These are phyloP conservation scores for Dittrichia graveolens DNA, from an alignment of 129 eudicot species.

Conservation along the genomic window DNA sequence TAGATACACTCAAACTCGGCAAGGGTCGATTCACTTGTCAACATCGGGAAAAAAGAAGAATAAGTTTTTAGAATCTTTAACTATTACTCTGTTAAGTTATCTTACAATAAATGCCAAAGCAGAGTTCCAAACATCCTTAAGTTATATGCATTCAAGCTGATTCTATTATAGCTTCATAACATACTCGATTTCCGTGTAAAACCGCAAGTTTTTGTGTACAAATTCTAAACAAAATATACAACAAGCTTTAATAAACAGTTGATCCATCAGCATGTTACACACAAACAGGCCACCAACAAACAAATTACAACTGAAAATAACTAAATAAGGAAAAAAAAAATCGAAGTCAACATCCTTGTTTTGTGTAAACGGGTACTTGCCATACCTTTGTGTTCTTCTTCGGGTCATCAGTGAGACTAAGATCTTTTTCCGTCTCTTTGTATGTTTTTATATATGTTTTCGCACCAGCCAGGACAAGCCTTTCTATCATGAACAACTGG, in stretches of 20 bases:
- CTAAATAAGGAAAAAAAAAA: background rate
- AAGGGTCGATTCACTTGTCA: too few species aligned
- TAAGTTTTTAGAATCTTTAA: too few species aligned
- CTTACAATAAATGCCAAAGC: background rate
- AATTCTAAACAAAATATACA: constrained; percentile 33
- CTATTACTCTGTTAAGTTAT: too few species aligned
- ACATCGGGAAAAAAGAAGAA: too few species aligned
- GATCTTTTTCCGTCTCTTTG: constrained; percentile 68
- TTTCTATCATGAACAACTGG: constrained; percentile 89
- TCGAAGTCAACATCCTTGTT: constrained; percentile 51
- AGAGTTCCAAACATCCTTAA: too few species aligned
- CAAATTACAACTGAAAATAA: constrained; percentile 14
- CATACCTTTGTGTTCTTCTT: constrained; percentile 85
- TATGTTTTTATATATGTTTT: constrained; percentile 72
- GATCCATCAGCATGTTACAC: constrained; percentile 4
- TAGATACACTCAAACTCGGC: too few species aligned
- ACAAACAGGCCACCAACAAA: constrained; percentile 12
- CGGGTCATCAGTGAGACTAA: constrained; percentile 94
- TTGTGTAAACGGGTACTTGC: constrained; percentile 78
- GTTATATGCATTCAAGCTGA: background rate
- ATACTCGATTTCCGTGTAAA: constrained; percentile 13
- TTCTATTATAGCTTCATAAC: constrained; percentile 15
- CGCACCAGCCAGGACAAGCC: constrained; percentile 80
- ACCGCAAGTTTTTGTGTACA: constrained; percentile 6
- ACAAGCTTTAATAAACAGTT: constrained; percentile 16